These are phyloP conservation scores for Xanthoconium separans DNA, from an alignment of 1,284 basidiomycete species.

Conservation along the genomic window DNA sequence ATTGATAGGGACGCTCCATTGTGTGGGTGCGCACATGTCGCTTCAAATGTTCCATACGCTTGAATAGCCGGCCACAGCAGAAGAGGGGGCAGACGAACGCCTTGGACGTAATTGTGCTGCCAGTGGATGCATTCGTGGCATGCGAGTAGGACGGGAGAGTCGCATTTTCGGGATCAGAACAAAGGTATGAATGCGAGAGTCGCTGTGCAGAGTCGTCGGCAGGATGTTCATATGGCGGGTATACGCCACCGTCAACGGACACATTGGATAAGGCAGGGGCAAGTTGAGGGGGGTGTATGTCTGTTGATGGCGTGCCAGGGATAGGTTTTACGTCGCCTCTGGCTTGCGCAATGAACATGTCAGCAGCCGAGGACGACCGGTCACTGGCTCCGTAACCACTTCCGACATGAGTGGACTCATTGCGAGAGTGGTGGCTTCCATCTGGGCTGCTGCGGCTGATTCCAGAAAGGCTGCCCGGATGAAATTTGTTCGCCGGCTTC, in stretches of 20 bases:
- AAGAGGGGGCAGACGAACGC: slow-evolving; percentile 78
- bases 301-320: slow-evolving; percentile 19
- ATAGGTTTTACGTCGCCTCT: slow-evolving; percentile 46
- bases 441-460: slow-evolving; percentile 26
- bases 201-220: slow-evolving; percentile 20
- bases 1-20: slow-evolving; percentile 79
- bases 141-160: slow-evolving; percentile 25
- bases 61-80: slow-evolving; percentile 82
- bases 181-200: slow-evolving; percentile 18
- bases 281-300: slow-evolving; percentile 22
- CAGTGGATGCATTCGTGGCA: slow-evolving; percentile 13
- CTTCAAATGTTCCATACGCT: slow-evolving; percentile 86
- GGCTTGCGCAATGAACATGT: slow-evolving; percentile 64
- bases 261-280: slow-evolving; percentile 14
- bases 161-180: slow-evolving; percentile 14
- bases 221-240: slow-evolving; percentile 22
- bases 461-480: slow-evolving; percentile 25
- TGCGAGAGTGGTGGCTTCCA: slow-evolving; percentile 18
- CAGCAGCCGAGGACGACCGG: slow-evolving; percentile 48
- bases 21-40: slow-evolving; percentile 89
- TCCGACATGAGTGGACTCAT: slow-evolving; percentile 31
- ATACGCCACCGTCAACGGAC: slow-evolving; percentile 20
- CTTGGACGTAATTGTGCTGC: slow-evolving; percentile 45
- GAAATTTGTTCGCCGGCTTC: slow-evolving; percentile 48
- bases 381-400: slow-evolving; percentile 34